A percentile compares a stretch with the other conserved stretches of the same genome.
Conservation (phyloP, 116 monocot species). For the Zostera marina region DNA sequence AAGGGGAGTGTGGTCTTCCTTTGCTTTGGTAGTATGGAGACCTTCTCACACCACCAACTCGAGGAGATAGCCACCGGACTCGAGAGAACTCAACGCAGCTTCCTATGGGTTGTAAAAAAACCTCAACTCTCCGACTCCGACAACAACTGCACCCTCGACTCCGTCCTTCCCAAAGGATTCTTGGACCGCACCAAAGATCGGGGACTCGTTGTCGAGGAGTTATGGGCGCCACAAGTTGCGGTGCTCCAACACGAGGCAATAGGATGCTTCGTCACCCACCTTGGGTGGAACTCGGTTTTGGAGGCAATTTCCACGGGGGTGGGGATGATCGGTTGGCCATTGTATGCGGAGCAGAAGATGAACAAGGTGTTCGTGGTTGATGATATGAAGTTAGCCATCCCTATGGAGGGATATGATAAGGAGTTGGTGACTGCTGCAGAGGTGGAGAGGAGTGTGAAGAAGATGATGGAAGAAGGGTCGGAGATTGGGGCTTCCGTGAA, state of each 20-base stretch:
- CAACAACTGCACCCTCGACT: conserved; percentile 8
- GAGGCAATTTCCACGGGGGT: conserved; percentile 37
- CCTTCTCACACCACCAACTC: conserved; percentile 30
- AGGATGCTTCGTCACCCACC: conserved; percentile 49
- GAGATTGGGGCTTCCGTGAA: conserved; percentile 12
- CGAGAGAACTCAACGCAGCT: conserved; percentile 37
- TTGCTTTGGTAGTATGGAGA: conserved; percentile 51
- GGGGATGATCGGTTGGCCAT: conserved; percentile 43
- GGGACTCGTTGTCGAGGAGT: conserved; percentile 34
- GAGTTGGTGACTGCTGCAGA: conserved; percentile 21
- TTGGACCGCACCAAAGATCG: conserved; percentile 23
- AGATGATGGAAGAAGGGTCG: conserved; percentile 39
- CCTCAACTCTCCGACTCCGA: neutral
- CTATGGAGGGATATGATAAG: conserved; percentile 22
- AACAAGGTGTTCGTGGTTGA: conserved; percentile 29
- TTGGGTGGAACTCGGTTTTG: conserved; percentile 57
- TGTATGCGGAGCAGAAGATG: conserved; percentile 51
- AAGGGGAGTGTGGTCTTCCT: conserved; percentile 41
- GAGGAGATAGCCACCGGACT: conserved; percentile 32
- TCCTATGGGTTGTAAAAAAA: conserved; percentile 36
- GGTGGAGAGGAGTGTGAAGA: conserved; percentile 27
- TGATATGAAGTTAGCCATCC: conserved; percentile 21
- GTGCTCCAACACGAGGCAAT: conserved; percentile 31
- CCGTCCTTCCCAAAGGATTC: conserved; percentile 33
- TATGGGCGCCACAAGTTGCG: conserved; percentile 42